A percentile compares a stretch with the other conserved stretches of the same genome.
phyloP scores from a whole-genome alignment of 768 basidiomycete genomes.

The Tulasnella sp. region DNA sequence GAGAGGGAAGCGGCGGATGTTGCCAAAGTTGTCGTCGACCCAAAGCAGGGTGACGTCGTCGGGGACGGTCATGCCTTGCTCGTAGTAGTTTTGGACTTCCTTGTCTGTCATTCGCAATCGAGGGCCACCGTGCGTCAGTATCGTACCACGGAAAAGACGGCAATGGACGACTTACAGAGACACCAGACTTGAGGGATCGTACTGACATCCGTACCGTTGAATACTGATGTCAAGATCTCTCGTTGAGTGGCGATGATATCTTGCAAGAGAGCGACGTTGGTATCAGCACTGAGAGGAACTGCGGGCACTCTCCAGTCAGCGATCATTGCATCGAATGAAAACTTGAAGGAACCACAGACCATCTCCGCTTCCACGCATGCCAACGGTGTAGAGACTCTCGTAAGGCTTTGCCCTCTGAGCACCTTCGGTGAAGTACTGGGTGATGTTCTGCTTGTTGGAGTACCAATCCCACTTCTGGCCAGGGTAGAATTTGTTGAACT shows the following conservation, averaged over 20 bases:
- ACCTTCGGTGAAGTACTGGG: constrained; percentile 55
- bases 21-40: constrained; percentile 73
- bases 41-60: constrained; percentile 61
- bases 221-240: constrained; percentile 48
- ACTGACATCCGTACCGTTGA: constrained; percentile 33
- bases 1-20: constrained; percentile 54
- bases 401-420: constrained; percentile 50
- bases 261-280: constrained; percentile 46
- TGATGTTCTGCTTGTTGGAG: constrained; percentile 47
- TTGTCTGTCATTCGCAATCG: not conserved
- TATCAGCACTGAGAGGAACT: constrained; percentile 48
- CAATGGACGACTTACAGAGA: constrained; percentile 26
- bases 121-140: constrained; percentile 37
- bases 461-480: constrained; percentile 56
- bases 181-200: constrained; percentile 60
- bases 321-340: not conserved
- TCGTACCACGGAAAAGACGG: constrained; percentile 26
- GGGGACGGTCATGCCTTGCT: constrained; percentile 51
- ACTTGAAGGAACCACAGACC: constrained; percentile 26
- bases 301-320: constrained; percentile 1
- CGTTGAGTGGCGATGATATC: constrained; percentile 55
- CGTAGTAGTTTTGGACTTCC: constrained; percentile 24
- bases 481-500: constrained; percentile 49
- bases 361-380: constrained; percentile 55
- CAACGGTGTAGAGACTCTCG: constrained; percentile 58